These are phyloP conservation scores for Batkoa obscura DNA, from an alignment of 371 early-diverging fungal genomes.

Conservation along the genomic window DNA sequence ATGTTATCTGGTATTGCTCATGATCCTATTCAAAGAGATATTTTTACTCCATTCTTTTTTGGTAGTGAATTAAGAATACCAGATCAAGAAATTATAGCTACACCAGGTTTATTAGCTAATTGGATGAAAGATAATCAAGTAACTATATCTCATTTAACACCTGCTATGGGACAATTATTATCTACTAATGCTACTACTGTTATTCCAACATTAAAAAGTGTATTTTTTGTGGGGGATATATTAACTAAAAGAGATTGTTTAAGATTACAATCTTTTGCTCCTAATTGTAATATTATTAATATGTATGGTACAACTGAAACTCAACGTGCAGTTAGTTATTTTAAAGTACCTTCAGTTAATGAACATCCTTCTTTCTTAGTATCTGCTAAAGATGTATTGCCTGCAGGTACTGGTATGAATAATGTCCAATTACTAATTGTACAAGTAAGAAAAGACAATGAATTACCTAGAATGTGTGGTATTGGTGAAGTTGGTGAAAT, in stretches of 20 bases:
- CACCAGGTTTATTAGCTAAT: conserved; percentile 83
- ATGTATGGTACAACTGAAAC: conserved; percentile 98
- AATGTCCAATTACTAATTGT: conserved; percentile 91
- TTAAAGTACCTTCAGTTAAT: conserved; percentile 56
- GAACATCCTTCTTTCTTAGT: conserved; percentile 60
- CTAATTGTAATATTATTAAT: conserved; percentile 77
- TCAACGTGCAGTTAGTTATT: conserved; percentile 91
- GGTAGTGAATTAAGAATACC: conserved; percentile 91
- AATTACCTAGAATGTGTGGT: conserved; percentile 55
- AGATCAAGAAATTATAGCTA: conserved; percentile 83
- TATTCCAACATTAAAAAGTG: conserved; percentile 70
- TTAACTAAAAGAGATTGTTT: conserved; percentile 91
- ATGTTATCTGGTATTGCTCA: conserved; percentile 98
- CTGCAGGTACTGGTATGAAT: conserved; percentile 92
- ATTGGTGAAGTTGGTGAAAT: conserved; percentile 96
- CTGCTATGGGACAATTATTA: conserved; percentile 96
- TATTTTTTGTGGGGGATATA: conserved; percentile 97
- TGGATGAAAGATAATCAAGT: conserved; percentile 80
- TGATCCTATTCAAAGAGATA: conserved; percentile 97
- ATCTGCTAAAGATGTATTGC: conserved; percentile 88
- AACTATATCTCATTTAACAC: conserved; percentile 89
- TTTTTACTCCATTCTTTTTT: conserved; percentile 92
- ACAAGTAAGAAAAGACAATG: conserved; percentile 26
- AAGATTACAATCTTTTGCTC: conserved; percentile 80
- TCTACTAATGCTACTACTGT: conserved; percentile 76